Evolutionary conservation across 129 eudicot genomes (phyloP), one percentile per base, ranked within the genome.

Genomic region (Scalesia atractyloides): DNA sequence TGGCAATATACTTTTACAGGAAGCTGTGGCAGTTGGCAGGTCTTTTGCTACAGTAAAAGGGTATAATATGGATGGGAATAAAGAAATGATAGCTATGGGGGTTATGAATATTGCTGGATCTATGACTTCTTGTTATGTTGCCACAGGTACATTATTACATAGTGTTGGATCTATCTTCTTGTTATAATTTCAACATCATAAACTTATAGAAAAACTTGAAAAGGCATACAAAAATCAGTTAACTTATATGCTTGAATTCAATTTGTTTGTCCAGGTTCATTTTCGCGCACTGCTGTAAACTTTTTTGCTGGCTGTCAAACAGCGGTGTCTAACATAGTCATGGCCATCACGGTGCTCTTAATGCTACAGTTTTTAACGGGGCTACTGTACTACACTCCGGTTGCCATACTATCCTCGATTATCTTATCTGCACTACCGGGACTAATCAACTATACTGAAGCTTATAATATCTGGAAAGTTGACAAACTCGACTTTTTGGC

Each of bases 1-100:
- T 63, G 71, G 16, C 18, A 39, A 34, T 30, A 44, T 20, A 26
- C 34, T 24, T 15, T 33, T 56, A 51, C 79, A 86, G 97, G 97
- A 91, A 83, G 97, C 97, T 48, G 70, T 88, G 30, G 93, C 97
- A 4, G 86, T 91, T 44, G 96, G 96, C 7, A 54, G 94, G 64
- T 83, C 96, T 9, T 92, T 92, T 67, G 96, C 98, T 10, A 79
- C 93, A 5, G 69, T 89, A 48, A 92, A 82, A 34, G 98, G 86
- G 33, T 92, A 89, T 60, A 86, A 85, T 61, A 76, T 92, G 73
- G 96, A 92, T 61, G 96, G 98, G 20, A 92, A 92, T 86, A 89
- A 92, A 69, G 98, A 92, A 85, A 92, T 92, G 98, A 78, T 85
- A 16, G 94, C 96, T 9, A 73, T 92, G 74, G 96, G 98, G 20